These are phyloP conservation scores for Phanerodontia chrysosporium DNA, from an alignment of 768 basidiomycete species.

Conservation along the genomic window DNA sequence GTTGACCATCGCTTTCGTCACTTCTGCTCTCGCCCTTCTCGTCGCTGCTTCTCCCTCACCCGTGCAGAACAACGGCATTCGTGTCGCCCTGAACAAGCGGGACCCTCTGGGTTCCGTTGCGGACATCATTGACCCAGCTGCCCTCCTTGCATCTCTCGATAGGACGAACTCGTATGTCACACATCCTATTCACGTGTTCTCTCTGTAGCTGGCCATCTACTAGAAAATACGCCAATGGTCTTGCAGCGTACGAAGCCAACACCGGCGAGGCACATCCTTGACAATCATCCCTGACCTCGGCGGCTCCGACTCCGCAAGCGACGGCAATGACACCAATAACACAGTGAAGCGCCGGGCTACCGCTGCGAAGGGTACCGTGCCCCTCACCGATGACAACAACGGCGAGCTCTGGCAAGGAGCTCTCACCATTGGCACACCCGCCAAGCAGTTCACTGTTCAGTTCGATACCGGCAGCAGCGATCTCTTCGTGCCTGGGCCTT, in stretches of 20 bases:
- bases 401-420: constrained; percentile 42
- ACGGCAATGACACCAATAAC: background rate
- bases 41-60: background rate
- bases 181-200: background rate
- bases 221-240: constrained; percentile 43
- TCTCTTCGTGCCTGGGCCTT: constrained; percentile 39
- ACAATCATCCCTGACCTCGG: background rate
- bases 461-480: constrained; percentile 42
- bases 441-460: constrained; percentile 36
- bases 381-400: constrained; percentile 32
- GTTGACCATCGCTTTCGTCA: constrained; percentile 11
- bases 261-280: constrained; percentile 38
- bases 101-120: background rate
- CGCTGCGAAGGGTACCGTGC: constrained; percentile 8
- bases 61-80: background rate
- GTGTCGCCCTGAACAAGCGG: background rate
- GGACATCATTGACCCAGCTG: background rate
- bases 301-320: background rate
- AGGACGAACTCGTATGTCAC: background rate
- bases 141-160: background rate
- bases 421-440: constrained; percentile 47
- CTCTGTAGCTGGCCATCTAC: background rate
- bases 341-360: constrained; percentile 12
- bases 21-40: constrained; percentile 2
- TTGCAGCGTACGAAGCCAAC: constrained; percentile 40